Base-by-base conservation (phyloP, 2,329 filamentous ascomycete genomes). In the Coniochaeta sp. region DNA sequence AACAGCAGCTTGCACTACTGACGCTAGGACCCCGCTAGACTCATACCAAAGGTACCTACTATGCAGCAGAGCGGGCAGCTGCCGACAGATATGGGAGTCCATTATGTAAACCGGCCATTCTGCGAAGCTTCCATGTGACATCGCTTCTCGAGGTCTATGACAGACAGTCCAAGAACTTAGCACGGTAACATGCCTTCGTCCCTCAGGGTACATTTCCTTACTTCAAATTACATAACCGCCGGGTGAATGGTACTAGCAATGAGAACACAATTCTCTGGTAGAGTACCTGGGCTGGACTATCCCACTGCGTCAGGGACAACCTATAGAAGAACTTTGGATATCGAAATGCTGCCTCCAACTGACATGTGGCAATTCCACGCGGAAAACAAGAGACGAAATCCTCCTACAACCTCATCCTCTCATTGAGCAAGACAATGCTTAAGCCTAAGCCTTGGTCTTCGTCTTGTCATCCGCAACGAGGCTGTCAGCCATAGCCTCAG, bases 401-500 rank as follows among this genome's bases (percentile, higher is more conserved):
- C 54, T 56, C 54, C 26, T 16, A 17, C n/a, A 38, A 17, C 34
- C 9, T 38, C 17, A 36, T 40, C 38, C n/a, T 40, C 38, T 40
- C 38, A 3, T 69, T 70, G 73, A 77, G 69, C 74, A 76, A 34
- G 67, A 67, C 6, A 67, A 64, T 19, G 67, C n/a, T n/a, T n/a
- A n/a, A n/a, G 67, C 60, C 69, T 57, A 34, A 26, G 34, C 54
- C 54, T 57, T 57, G 1, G 28, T 64, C 55, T 69, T 65, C 16
- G 38, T 40, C 33, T 65, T 62, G 65, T 75, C 75, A 43, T 72
- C 72, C 44, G 78, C 76, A 44, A 83, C 79, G 61, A 85, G 68
- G 63, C 76, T 83, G 43, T 84, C 82, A 11, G 80, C 75, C 81
- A 85, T 85, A 16, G 82, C 82, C 69, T 84, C 82, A 12, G 81